Percentiles rank a stretch among this genome's conserved stretches.
phyloP scores from a whole-genome alignment of 495 filamentous ascomycete genomes.

The Neurospora sp. region DNA sequence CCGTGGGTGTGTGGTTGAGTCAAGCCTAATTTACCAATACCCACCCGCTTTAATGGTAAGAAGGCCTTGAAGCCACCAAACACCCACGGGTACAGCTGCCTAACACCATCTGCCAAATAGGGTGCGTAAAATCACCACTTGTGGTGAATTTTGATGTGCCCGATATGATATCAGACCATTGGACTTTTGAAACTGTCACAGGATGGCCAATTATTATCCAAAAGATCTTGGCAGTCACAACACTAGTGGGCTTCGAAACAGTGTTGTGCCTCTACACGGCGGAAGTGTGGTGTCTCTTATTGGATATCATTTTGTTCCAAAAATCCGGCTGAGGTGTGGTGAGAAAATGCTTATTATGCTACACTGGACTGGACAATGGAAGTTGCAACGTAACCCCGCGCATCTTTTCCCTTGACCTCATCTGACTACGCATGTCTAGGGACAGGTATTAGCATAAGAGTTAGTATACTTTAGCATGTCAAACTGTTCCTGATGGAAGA shows the following conservation, averaged over 20 bases:
- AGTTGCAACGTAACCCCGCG: background rate
- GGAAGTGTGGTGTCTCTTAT: background rate
- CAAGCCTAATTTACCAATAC: no score
- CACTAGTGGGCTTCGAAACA: background rate
- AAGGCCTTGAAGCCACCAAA: no score
- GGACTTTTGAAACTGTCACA: background rate
- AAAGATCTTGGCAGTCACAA: background rate
- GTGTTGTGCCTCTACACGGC: background rate
- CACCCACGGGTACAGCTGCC: background rate
- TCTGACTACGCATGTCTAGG: background rate
- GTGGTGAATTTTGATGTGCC: background rate
- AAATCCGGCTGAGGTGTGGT: background rate
- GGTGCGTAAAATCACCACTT: background rate
- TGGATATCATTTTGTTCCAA: background rate
- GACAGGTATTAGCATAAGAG: background rate
- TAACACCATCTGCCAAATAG: background rate
- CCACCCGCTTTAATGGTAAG: no score
- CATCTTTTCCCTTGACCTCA: background rate
- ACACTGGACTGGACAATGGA: background rate
- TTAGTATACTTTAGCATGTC: background rate
- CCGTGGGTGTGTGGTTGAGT: no score
- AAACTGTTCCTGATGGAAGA: background rate
- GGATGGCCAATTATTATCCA: background rate
- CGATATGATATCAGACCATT: background rate
- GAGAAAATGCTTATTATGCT: background rate